A percentile compares a stretch with the other conserved stretches of the same genome.
Evolutionary conservation across 306 rosid genomes (phyloP).

Genomic region (Quercus wislizeni): DNA sequence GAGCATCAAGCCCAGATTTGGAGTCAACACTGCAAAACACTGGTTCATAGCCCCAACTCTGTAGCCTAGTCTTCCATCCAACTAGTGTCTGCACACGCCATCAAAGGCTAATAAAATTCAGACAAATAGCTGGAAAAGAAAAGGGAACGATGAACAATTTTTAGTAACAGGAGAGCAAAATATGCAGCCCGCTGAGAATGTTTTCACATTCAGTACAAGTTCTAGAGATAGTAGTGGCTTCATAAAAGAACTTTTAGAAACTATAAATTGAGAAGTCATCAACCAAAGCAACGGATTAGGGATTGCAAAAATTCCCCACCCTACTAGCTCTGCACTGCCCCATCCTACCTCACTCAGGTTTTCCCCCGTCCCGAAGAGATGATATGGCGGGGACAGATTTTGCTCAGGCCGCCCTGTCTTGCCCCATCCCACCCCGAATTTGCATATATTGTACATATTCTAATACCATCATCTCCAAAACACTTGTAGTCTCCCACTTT

Average conservation of each 20-base stretch:
- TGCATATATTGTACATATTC: too few relatives aligned
- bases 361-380: too few relatives aligned
- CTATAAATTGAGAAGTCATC: not conserved
- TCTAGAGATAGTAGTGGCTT: not conserved
- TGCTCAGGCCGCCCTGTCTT: too few relatives aligned
- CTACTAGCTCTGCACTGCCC: too few relatives aligned
- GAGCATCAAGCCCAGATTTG: constrained; percentile 60
- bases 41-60: constrained; percentile 86
- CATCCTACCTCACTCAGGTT: too few relatives aligned
- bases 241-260: not conserved
- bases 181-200: not conserved
- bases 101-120: not conserved
- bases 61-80: constrained; percentile 71
- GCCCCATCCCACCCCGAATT: too few relatives aligned
- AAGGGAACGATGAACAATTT: not conserved
- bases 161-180: not conserved
- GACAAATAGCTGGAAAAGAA: constrained; percentile 3
- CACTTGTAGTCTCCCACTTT: too few relatives aligned
- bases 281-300: not conserved
- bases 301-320: too few relatives aligned
- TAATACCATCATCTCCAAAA: too few relatives aligned
- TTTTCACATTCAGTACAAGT: not conserved
- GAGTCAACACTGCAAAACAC: constrained; percentile 83
- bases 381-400: too few relatives aligned
- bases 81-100: constrained; percentile 47